Percentiles rank a stretch among this genome's conserved stretches.
These are phyloP conservation scores for Camelina hispida DNA, from an alignment of 345 rosid species.

Conservation along the genomic window DNA sequence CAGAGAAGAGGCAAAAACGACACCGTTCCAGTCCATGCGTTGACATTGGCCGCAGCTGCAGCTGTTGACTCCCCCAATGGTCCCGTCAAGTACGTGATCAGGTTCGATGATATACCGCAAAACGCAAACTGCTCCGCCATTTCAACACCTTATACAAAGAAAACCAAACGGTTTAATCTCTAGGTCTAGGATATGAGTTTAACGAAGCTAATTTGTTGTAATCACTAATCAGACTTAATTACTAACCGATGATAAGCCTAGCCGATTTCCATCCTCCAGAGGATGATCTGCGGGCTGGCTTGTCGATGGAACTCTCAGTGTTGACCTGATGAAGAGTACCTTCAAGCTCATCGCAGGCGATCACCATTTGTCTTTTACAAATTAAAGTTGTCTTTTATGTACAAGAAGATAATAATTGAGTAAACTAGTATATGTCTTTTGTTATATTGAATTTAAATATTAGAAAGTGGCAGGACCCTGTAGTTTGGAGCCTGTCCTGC, in stretches of 20 bases:
- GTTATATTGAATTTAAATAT: not conserved
- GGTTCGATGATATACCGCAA: conserved; percentile 54
- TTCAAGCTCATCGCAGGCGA: conserved; percentile 10
- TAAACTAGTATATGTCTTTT: not conserved
- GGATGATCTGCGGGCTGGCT: not conserved
- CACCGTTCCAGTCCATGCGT: conserved; percentile 61
- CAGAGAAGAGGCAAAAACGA: conserved; percentile 62
- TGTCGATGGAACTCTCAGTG: not conserved
- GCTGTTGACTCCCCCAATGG: conserved; percentile 67
- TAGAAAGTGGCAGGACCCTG: not conserved
- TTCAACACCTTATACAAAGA: conserved; percentile 14
- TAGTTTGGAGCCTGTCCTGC: too few species aligned
- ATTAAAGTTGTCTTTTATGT: not conserved
- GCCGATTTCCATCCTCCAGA: conserved; percentile 58
- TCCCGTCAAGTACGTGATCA: conserved; percentile 66
- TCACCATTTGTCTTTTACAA: conserved; percentile 3
- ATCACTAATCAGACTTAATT: not conserved
- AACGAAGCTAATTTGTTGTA: not conserved
- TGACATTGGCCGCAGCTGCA: conserved; percentile 65
- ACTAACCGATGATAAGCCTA: conserved; percentile 43
- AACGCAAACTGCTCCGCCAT: conserved; percentile 61
- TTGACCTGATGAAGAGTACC: not conserved
- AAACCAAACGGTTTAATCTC: too few species aligned
- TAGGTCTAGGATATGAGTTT: too few species aligned
- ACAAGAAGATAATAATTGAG: not conserved